These are phyloP conservation scores for Hypsizygus ulmarius DNA, from an alignment of 1,284 basidiomycete genomes.

Conservation along the genomic window DNA sequence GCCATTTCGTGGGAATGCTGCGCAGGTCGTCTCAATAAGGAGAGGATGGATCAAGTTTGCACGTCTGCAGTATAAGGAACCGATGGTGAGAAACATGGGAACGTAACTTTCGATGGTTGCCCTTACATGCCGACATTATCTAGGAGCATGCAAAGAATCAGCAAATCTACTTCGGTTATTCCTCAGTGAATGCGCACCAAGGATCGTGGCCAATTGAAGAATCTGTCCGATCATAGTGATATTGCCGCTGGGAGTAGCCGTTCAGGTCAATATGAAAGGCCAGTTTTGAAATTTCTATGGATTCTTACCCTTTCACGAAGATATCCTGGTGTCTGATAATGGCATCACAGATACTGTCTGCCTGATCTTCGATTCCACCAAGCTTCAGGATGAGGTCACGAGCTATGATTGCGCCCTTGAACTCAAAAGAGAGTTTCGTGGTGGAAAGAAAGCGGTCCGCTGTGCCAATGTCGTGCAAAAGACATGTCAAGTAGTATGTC, in stretches of 20 bases:
- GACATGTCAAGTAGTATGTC: conserved; percentile 52
- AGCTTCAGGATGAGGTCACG: conserved; percentile 45
- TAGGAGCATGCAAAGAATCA: conserved; percentile 13
- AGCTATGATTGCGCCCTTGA: conserved; percentile 56
- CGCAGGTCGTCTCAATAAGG: conserved; percentile 43
- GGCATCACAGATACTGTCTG: conserved; percentile 55
- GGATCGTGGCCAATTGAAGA: conserved; percentile 51
- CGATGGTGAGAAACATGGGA: conserved; percentile 2
- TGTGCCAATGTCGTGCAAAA: conserved; percentile 57
- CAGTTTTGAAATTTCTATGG: neutral
- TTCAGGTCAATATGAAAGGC: conserved; percentile 5
- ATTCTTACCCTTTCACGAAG: conserved; percentile 46
- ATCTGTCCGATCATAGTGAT: conserved; percentile 54
- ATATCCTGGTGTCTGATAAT: conserved; percentile 61
- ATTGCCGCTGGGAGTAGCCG: conserved; percentile 34
- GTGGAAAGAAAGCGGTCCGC: conserved; percentile 47
- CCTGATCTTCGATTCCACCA: conserved; percentile 49
- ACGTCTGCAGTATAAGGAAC: conserved; percentile 29
- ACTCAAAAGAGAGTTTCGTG: conserved; percentile 59
- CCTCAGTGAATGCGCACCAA: conserved; percentile 32
- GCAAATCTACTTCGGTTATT: neutral
- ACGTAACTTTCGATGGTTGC: neutral
- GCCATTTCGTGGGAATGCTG: conserved; percentile 42
- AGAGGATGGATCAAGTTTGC: conserved; percentile 44
- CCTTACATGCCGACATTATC: conserved; percentile 49